These are phyloP conservation scores for Plasmodium gallinaceum DNA, from an alignment of 169 alveolate genomes.

Conservation along the genomic window DNA sequence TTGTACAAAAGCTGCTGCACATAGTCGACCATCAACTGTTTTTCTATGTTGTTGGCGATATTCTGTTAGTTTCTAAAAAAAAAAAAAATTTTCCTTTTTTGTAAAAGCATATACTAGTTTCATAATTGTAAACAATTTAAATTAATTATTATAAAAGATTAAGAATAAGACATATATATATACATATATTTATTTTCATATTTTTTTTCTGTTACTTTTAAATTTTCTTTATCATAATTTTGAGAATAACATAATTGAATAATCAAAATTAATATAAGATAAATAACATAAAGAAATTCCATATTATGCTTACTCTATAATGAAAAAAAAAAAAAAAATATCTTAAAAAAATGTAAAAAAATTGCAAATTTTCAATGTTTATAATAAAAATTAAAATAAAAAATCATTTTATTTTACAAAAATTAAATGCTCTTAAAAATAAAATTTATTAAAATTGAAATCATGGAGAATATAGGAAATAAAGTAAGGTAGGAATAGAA, in stretches of 20 bases:
- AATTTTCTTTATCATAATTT: slow-evolving; percentile 72
- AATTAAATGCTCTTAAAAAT: neutral
- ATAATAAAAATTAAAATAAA: neutral
- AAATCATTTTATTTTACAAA: neutral
- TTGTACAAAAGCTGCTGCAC: slow-evolving; percentile 95
- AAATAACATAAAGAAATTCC: slow-evolving; percentile 19
- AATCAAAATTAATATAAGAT: slow-evolving; percentile 13
- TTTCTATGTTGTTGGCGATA: slow-evolving; percentile 92
- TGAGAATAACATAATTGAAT: slow-evolving; percentile 17
- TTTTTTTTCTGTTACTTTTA: slow-evolving; percentile 38
- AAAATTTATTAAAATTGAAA: neutral
- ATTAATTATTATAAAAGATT: slow-evolving; percentile 3
- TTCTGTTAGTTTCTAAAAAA: slow-evolving; percentile 89
- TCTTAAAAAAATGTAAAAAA: neutral
- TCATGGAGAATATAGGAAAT: neutral
- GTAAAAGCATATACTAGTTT: neutral
- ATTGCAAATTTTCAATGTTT: neutral
- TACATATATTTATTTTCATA: neutral
- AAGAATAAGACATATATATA: slow-evolving; percentile 2
- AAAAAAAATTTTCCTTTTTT: neutral
- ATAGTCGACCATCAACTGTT: slow-evolving; percentile 91
- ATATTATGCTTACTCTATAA: slow-evolving; percentile 6
- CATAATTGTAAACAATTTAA: neutral
- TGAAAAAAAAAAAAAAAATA: neutral
- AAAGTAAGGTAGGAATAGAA: neutral